A percentile compares a stretch with the other conserved stretches of the same genome.
Conservation (phyloP, 495 filamentous ascomycete species). For the Penicillium verhagenii region DNA sequence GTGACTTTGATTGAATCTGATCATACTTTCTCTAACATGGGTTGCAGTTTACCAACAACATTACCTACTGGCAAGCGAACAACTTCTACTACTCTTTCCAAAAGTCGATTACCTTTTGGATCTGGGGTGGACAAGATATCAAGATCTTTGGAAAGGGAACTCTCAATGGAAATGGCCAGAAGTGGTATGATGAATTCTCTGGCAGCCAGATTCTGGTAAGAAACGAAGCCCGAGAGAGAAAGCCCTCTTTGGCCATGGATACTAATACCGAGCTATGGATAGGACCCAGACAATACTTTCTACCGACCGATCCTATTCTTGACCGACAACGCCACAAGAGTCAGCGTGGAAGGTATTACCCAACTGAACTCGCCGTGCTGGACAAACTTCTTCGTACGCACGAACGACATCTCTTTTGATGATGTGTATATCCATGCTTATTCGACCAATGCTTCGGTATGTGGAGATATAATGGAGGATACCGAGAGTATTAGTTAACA, state of each 20-base stretch:
- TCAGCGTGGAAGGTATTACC: slow-evolving; percentile 55
- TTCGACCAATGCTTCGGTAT: slow-evolving; percentile 49
- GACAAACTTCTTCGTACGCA: slow-evolving; percentile 57
- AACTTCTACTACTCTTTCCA: slow-evolving; percentile 58
- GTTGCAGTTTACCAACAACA: slow-evolving; percentile 55
- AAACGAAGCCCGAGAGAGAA: no score
- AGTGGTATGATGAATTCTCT: slow-evolving; percentile 50
- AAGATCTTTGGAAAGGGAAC: slow-evolving; percentile 53
- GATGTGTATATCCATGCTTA: slow-evolving; percentile 53
- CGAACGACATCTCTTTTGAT: slow-evolving; percentile 51
- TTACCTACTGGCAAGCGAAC: slow-evolving; percentile 57
- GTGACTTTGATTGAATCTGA: no score
- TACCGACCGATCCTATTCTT: slow-evolving; percentile 56
- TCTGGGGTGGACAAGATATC: slow-evolving; percentile 58
- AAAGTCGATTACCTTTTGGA: slow-evolving; percentile 60
- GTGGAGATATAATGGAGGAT: no score
- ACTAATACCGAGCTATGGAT: neutral
- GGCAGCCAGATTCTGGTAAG: slow-evolving; percentile 44
- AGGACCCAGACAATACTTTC: slow-evolving; percentile 52
- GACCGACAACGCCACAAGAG: slow-evolving; percentile 54
- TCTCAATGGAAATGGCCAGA: slow-evolving; percentile 56
- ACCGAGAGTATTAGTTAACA: no score
- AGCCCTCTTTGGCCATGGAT: no score
- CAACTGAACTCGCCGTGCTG: slow-evolving; percentile 59
- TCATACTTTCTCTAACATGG: no score